These are phyloP conservation scores for Penicillium flavigenum DNA, from an alignment of 495 filamentous ascomycete species.

Conservation along the genomic window DNA sequence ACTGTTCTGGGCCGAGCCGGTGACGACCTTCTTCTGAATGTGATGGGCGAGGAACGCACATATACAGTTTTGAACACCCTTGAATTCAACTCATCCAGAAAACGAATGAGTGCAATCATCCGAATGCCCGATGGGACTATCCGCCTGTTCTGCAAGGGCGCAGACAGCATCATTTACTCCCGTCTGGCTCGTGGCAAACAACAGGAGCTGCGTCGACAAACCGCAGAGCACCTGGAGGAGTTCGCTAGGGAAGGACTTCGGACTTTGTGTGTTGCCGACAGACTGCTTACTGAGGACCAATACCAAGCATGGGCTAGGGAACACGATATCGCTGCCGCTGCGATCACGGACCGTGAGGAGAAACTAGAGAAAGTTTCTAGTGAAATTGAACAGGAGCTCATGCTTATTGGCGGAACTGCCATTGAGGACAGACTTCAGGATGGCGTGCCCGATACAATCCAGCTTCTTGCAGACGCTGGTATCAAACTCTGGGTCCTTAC, in stretches of 20 bases:
- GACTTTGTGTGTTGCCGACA: slow-evolving; percentile 93
- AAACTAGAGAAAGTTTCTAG: slow-evolving; percentile 90
- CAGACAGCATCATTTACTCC: slow-evolving; percentile 96
- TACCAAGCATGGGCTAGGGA: slow-evolving; percentile 83
- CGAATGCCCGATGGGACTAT: slow-evolving; percentile 94
- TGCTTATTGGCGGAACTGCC: slow-evolving; percentile 89
- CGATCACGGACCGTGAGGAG: slow-evolving; percentile 86
- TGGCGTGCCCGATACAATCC: slow-evolving; percentile 95
- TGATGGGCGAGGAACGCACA: slow-evolving; percentile 79
- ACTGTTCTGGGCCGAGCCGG: slow-evolving; percentile 81
- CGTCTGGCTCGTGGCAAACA: slow-evolving; percentile 84
- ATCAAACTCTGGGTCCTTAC: slow-evolving; percentile 99
- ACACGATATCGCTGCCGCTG: slow-evolving; percentile 81
- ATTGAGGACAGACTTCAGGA: slow-evolving; percentile 98
- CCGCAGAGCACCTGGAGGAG: slow-evolving; percentile 92
- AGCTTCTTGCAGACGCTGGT: slow-evolving; percentile 85
- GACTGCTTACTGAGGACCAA: slow-evolving; percentile 77
- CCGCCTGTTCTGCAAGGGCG: slow-evolving; percentile 94
- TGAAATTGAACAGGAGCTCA: slow-evolving; percentile 84
- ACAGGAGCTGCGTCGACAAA: slow-evolving; percentile 73
- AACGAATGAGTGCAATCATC: slow-evolving; percentile 98
- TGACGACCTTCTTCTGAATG: slow-evolving; percentile 79
- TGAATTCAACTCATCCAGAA: slow-evolving; percentile 96
- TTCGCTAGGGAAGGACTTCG: slow-evolving; percentile 94
- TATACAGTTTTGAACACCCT: slow-evolving; percentile 91